Percentiles rank a stretch among this genome's conserved stretches.
phyloP scores from a whole-genome alignment of 495 filamentous ascomycete species.

The Tuber microsphaerosporum region DNA sequence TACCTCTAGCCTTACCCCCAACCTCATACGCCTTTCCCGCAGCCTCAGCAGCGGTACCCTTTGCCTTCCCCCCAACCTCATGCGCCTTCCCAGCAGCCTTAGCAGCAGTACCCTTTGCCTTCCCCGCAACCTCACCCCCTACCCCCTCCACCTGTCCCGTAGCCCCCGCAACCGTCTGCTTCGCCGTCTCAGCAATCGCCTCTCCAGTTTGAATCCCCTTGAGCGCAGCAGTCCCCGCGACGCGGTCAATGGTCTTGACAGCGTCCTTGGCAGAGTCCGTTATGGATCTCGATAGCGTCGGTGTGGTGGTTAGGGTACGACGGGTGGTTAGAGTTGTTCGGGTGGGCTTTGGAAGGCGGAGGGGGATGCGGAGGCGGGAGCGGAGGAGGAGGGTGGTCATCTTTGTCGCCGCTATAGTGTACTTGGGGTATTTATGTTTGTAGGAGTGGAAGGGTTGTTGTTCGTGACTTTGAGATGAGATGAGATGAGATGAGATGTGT shows the following conservation, averaged over 20 bases:
- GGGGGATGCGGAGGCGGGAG: not conserved
- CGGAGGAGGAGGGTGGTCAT: slow-evolving; percentile 13
- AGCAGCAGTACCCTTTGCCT: slow-evolving; percentile 18
- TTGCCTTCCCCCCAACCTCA: slow-evolving; percentile 14
- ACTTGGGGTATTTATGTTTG: not conserved
- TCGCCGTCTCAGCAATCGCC: slow-evolving; percentile 14
- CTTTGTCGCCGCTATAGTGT: not conserved
- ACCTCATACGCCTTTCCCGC: slow-evolving; percentile 10
- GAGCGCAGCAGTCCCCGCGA: slow-evolving; percentile 26
- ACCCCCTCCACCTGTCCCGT: slow-evolving; percentile 14
- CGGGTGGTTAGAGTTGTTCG: not conserved
- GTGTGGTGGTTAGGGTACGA: slow-evolving; percentile 10
- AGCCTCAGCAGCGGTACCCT: not conserved
- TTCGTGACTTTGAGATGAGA: not conserved
- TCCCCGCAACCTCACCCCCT: slow-evolving; percentile 28
- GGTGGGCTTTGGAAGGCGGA: slow-evolving; percentile 2
- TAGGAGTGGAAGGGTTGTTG: not conserved
- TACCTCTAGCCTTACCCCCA: not conserved
- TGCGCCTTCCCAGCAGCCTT: slow-evolving; percentile 15
- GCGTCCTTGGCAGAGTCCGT: slow-evolving; percentile 27
- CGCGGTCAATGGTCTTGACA: slow-evolving; percentile 29
- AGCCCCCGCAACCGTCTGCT: slow-evolving; percentile 10
- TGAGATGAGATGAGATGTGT: not conserved
- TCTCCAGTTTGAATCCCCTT: slow-evolving; percentile 41
- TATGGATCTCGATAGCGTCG: slow-evolving; percentile 5